Evolutionary conservation across 192 early-diverging fungal species (phyloP), one percentile per base, ranked within the genome.

Genomic region (Haplosporangium gracile): DNA sequence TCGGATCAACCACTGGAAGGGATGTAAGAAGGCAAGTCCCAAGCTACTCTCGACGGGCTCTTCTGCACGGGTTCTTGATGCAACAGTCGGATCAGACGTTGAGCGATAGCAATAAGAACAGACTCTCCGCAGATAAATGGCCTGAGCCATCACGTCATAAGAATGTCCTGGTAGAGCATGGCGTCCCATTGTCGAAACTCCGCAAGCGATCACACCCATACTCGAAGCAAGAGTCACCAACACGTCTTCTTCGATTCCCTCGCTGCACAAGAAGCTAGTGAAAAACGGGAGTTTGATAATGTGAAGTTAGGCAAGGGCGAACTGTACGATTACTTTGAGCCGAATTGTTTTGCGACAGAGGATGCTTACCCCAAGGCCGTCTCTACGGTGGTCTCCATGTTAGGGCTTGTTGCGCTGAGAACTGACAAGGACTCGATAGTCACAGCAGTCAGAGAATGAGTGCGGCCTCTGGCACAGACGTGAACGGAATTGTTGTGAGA

Each of bases 341-440:
- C 36, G 36, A 22, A 20, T 22, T 18, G n/a, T n/a, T 8, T 11
- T 65, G 15, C 38, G n/a, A 24, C 15, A 57, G n/a, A 8, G 40
- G 10, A 42, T 13, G 11, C 68, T 47, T 74, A 81, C 84, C 79
- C 69, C 16, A 68, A 36, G 4, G 70, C 79, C 16, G 70, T 29
- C 29, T 81, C 70, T 1, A 80, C 36, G 3, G 72, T 47, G 2
- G 29, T 51, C 26, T 29, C 60, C 38, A 63, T 42, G 29, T 81
- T 55, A 0, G 71, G 79, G 63, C 71, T 78, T 53, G 70, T 75
- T 16, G 71, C 70, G 43, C 74, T 78, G 47, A 86, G 29, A 2
- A 81, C 79, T 24, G 71, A 49, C 63, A 86, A 34, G 16, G 77
- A 60, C 32, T 80, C 84, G 10, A 86, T 49, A 0, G 79, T 79